Conservation (phyloP, 1,284 basidiomycete genomes). For the Violaceomyces palustris region DNA sequence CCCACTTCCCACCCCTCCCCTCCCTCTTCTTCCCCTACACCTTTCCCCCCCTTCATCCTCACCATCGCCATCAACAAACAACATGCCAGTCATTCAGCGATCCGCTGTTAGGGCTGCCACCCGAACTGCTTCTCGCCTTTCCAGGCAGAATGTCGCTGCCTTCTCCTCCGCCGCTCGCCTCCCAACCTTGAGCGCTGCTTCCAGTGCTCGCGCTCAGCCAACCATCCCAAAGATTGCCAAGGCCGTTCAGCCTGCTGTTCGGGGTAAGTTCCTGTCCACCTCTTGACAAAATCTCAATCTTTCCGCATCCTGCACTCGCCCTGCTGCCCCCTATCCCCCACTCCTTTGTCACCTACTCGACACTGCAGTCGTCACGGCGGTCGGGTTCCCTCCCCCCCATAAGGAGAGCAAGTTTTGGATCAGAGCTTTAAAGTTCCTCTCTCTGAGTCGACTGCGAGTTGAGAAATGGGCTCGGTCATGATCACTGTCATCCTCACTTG, state of each 20-base stretch:
- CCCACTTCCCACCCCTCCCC: conserved; percentile 2
- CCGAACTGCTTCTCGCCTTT: conserved; percentile 35
- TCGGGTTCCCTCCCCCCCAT: background rate
- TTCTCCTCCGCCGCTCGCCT: conserved; percentile 34
- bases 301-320: background rate
- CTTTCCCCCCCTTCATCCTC: conserved; percentile 7
- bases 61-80: conserved; percentile 8
- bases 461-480: conserved; percentile 1
- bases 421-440: background rate
- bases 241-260: conserved; percentile 23
- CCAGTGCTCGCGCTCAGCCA: conserved; percentile 19
- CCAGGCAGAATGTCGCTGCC: conserved; percentile 37
- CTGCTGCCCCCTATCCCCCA: background rate
- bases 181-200: conserved; percentile 20
- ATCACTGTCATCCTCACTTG: background rate
- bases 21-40: conserved; percentile 10
- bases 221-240: conserved; percentile 23
- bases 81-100: conserved; percentile 42
- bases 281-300: background rate
- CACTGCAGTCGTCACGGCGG: background rate
- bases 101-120: conserved; percentile 41
- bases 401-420: background rate
- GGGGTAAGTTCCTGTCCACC: conserved; percentile 10
- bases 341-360: no score
- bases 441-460: background rate